phyloP scores from a whole-genome alignment of 805 yeast species.

The Ogataea neopini region DNA sequence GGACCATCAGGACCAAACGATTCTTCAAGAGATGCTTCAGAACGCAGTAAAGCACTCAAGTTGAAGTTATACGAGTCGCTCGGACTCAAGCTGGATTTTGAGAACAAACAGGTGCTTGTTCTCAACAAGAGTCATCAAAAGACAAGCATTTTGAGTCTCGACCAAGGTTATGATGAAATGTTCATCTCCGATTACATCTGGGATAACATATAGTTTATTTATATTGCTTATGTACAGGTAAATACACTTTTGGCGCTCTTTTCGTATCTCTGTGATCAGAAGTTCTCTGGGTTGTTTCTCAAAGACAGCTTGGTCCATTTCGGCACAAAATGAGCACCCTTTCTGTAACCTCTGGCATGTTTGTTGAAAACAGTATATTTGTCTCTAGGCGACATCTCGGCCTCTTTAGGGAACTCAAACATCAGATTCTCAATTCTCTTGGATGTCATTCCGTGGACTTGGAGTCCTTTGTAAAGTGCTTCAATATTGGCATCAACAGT shows the following conservation, averaged over 20 bases:
- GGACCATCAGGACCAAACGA: slow-evolving; percentile 9
- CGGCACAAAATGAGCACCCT: slow-evolving; percentile 83
- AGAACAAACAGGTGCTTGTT: slow-evolving; percentile 46
- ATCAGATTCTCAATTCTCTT: slow-evolving; percentile 39
- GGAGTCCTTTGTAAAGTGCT: slow-evolving; percentile 54
- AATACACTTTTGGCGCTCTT: slow-evolving; percentile 1
- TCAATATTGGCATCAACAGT: slow-evolving; percentile 79
- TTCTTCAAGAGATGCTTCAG: slow-evolving; percentile 28
- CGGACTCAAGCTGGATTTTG: slow-evolving; percentile 52
- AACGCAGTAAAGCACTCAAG: slow-evolving; percentile 48
- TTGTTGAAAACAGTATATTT: slow-evolving; percentile 86
- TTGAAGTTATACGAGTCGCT: slow-evolving; percentile 59
- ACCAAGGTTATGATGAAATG: slow-evolving; percentile 57
- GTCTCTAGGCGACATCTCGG: slow-evolving; percentile 76
- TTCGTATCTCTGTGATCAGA: slow-evolving; percentile 41
- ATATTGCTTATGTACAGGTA: slow-evolving; percentile 15
- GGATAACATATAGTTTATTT: slow-evolving; percentile 51
- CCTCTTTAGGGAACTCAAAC: slow-evolving; percentile 69
- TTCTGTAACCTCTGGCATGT: slow-evolving; percentile 76
- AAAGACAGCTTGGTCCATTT: slow-evolving; percentile 87
- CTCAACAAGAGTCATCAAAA: slow-evolving; percentile 47
- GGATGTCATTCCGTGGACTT: slow-evolving; percentile 33
- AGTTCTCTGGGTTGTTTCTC: slow-evolving; percentile 76
- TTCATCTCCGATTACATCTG: slow-evolving; percentile 77
- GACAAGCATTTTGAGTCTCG: slow-evolving; percentile 52